phyloP scores from a whole-genome alignment of 345 rosid genomes.

The Atalantia buxifolia region DNA sequence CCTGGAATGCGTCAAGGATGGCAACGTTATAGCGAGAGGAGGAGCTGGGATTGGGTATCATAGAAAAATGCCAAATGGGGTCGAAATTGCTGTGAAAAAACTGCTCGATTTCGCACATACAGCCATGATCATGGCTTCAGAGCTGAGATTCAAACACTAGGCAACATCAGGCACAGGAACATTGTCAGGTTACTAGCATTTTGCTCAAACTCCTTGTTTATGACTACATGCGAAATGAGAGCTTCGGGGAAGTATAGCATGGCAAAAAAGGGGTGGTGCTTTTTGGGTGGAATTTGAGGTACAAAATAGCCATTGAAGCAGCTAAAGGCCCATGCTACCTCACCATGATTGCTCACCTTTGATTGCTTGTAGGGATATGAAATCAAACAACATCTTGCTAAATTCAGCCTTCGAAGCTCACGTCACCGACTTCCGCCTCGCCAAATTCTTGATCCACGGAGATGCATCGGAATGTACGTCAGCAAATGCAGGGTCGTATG shows the following conservation, averaged over 20 bases:
- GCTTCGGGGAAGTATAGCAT: conserved; percentile 58
- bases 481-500: too few species aligned
- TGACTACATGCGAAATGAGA: conserved; percentile 67
- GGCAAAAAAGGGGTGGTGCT: conserved; percentile 53
- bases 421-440: conserved; percentile 67
- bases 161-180: conserved; percentile 64
- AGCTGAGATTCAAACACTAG: conserved; percentile 57
- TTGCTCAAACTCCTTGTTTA: conserved; percentile 64
- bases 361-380: conserved; percentile 66
- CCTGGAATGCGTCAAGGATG: too few species aligned
- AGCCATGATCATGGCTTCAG: too few species aligned
- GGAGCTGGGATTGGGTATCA: too few species aligned
- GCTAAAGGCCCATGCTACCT: conserved; percentile 64
- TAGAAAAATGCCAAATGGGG: too few species aligned
- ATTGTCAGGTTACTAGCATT: conserved; percentile 62
- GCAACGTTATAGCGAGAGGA: too few species aligned
- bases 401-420: conserved; percentile 67
- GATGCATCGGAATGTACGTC: conserved; percentile 15
- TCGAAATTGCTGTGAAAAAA: too few species aligned
- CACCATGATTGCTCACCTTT: conserved; percentile 71
- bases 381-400: conserved; percentile 62
- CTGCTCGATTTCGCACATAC: too few species aligned
- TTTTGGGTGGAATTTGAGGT: conserved; percentile 54
- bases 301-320: conserved; percentile 61
- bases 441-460: conserved; percentile 54